Evolutionary conservation across 306 rosid species (phyloP), one percentile per base, ranked within the genome.

Genomic region (Styphnolobium japonicum): DNA sequence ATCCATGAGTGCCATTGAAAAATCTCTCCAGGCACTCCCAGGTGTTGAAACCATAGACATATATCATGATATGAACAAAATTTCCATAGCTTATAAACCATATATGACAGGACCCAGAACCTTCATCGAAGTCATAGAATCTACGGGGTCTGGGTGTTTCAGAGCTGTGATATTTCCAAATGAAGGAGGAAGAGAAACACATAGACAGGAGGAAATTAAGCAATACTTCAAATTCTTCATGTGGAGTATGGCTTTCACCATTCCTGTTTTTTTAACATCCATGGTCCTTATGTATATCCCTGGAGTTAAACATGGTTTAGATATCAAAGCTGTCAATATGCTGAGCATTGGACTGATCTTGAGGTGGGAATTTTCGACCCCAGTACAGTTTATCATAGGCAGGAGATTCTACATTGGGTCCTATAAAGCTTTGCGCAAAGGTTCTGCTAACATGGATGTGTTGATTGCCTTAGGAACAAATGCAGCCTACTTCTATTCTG

Each of bases 401-500:
- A 73, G 86, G 67, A 81, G 97, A 76, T 93, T 93, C 78, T 93
- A 91, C 72, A 46, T 81, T 49, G 95, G 98, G 11, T 78, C 95
- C 0, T 91, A 91, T 62, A 90, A 88, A 75, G 89, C 98, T 0
- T 55, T 93, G 74, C 82, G 92, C 7, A 81, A 86, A 37, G 93
- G 97, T 52, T 88, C 88, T 2, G 89, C 94, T 8, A 93, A 91
- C 52, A 93, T 93, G 98, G 98, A 93, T 78, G 94, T 93, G 14
- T 78, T 93, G 85, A 88, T 93, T 66, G 92, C 90, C 0, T 77
- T 93, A 43, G 98, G 97, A 72, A 93, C 98, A 78, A 93, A 93
- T 75, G 92, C 97, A 42, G 98, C 98, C 42, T 93, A 93, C 36
- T 93, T 93, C 69, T 93, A 91, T 39, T 93, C 98, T 8, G 91